Conservation (phyloP, 148 eudicot genomes). For the Rhododendron kiyosumense region DNA sequence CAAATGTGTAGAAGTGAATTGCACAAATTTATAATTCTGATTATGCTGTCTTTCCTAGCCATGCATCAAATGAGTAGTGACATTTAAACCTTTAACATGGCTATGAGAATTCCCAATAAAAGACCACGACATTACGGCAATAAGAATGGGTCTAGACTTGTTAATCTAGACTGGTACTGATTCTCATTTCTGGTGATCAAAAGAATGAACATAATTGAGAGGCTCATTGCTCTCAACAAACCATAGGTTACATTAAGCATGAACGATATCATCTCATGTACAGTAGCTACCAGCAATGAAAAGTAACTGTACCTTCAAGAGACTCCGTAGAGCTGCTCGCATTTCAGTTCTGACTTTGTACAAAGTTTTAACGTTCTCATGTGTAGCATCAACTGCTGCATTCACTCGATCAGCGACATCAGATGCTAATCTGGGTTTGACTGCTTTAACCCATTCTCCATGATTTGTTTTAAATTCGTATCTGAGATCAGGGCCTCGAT, state of each 20-base stretch:
- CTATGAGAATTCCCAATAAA: neutral
- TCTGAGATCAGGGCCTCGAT: conserved; percentile 31
- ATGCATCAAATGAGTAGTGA: neutral
- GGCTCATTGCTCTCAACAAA: neutral
- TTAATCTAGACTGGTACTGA: neutral
- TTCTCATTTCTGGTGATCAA: neutral
- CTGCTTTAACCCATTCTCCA: conserved; percentile 71
- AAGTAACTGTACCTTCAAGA: conserved; percentile 55
- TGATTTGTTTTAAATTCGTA: conserved; percentile 78
- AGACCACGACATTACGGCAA: neutral
- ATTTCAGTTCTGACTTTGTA: conserved; percentile 81
- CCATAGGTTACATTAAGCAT: neutral
- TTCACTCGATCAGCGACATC: conserved; percentile 42
- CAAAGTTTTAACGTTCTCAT: conserved; percentile 45
- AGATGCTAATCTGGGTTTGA: conserved; percentile 59
- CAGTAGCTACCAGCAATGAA: neutral
- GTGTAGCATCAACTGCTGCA: conserved; percentile 37
- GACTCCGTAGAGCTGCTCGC: conserved; percentile 56
- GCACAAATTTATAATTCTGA: neutral
- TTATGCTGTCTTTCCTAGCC: neutral
- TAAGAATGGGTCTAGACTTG: neutral
- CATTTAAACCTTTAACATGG: neutral
- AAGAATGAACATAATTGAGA: neutral
- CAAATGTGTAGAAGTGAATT: neutral
- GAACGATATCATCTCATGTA: neutral